A percentile compares a stretch with the other conserved stretches of the same genome.
These are phyloP conservation scores for Ceriops decandra DNA, from an alignment of 345 rosid species.

Conservation along the genomic window DNA sequence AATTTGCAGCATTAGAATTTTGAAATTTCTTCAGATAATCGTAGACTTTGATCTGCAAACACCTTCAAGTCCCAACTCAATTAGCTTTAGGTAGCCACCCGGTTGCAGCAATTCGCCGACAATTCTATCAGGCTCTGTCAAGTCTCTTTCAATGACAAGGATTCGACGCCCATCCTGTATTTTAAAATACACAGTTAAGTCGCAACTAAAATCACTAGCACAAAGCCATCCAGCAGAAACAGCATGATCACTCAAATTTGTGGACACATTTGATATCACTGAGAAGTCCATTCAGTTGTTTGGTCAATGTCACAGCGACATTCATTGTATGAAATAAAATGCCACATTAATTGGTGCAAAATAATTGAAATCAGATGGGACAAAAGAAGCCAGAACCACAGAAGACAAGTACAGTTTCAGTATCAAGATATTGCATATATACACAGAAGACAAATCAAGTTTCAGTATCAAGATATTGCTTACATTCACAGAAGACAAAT, in stretches of 20 bases:
- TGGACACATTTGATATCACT: neutral
- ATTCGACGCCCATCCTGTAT: slow-evolving; percentile 31
- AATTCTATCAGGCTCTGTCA: slow-evolving; percentile 35
- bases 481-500: too few relatives aligned
- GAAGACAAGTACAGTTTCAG: too few relatives aligned
- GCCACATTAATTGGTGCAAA: neutral
- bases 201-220: neutral
- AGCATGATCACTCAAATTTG: neutral
- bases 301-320: neutral
- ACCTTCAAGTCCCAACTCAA: slow-evolving; percentile 39
- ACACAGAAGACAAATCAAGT: neutral
- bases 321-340: neutral
- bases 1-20: neutral
- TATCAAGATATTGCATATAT: neutral
- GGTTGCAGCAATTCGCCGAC: slow-evolving; percentile 40
- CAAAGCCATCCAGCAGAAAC: neutral
- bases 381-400: neutral
- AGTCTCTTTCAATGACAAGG: slow-evolving; percentile 33
- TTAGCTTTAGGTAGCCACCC: slow-evolving; percentile 37
- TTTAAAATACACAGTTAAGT: neutral
- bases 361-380: neutral
- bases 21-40: neutral
- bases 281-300: neutral
- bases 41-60: neutral
- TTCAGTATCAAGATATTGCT: neutral